phyloP scores from a whole-genome alignment of 257 asterid genomes.

The Mentha longifolia region DNA sequence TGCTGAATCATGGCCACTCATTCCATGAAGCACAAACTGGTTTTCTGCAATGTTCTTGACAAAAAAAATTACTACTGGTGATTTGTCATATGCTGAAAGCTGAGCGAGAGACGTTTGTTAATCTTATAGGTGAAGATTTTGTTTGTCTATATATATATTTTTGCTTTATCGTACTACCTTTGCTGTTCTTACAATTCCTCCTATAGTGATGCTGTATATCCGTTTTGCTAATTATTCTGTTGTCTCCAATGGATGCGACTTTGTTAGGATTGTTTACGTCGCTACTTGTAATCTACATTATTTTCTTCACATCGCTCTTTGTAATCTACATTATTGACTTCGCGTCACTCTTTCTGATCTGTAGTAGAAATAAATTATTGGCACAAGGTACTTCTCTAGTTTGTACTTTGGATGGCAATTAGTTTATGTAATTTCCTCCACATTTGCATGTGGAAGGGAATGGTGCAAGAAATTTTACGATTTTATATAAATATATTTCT shows the following conservation, averaged over 20 bases:
- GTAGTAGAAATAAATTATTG: background rate
- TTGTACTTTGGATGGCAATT: background rate
- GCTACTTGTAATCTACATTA: background rate
- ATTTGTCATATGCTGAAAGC: background rate
- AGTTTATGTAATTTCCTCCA: background rate
- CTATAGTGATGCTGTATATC: conserved; percentile 24
- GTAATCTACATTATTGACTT: too few species aligned
- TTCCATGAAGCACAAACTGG: conserved; percentile 6
- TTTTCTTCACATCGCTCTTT: too few species aligned
- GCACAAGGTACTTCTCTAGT: background rate
- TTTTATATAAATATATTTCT: too few species aligned
- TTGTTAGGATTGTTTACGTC: background rate
- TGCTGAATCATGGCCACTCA: conserved; percentile 19
- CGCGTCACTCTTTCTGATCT: background rate
- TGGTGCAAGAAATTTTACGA: too few species aligned
- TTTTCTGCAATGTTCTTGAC: conserved; percentile 28
- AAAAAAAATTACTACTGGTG: background rate
- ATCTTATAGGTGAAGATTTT: conserved; percentile 8
- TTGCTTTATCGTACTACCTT: conserved; percentile 2
- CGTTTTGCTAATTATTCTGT: conserved; percentile 11
- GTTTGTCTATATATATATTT: background rate
- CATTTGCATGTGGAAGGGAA: too few species aligned
- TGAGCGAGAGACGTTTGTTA: conserved; percentile 18
- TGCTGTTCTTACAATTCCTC: too few species aligned
- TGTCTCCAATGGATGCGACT: background rate